Evolutionary conservation across 768 basidiomycete species (phyloP), one percentile per base, ranked within the genome.

Genomic region (Pulveroboletus sp.): DNA sequence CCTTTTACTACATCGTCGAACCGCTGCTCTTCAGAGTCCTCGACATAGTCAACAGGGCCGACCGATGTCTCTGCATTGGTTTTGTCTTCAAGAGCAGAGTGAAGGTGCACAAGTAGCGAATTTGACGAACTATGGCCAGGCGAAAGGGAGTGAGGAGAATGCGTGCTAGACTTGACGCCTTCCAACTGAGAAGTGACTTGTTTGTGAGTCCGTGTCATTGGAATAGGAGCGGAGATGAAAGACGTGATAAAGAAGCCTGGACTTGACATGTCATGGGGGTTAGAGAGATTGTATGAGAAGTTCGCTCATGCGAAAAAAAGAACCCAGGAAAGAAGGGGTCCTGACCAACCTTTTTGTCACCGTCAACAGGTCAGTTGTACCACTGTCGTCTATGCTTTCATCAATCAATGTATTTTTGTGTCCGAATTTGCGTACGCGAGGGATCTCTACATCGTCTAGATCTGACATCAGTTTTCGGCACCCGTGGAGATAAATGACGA

Each of bases 381-480:
- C 21, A 13, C 31, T 30, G 36, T 36, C 21, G 13, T 50, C 50
- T 27, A 47, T 17, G 18, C 44, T 31, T 36, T 27, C 53, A 46
- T 53, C 32, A 38, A 39, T 15, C 39, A 36, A 43, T 21, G 53
- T 51, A 46, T 53, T 62, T 50, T 48, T 57, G 39, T 68, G 43
- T 43, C 81, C 78, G 17, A 80, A 71, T 50, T 71, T 74, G 46
- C 73, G 72, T 9, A 69, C 64, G 8, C 81, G 75, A 5, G 84
- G 81, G 28, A 87, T 74, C 42, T 77, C 68, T 24, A 76, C 61
- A 43, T 76, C 77, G 35, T 81, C 81, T 83, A 41, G 38, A 43
- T 24, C 27, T 27, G 31, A 5, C n/a, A 44, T 59, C 30, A 45
- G 10, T 35, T 58, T 33, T 50, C 17, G 38, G 46, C 11, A 17